These are phyloP conservation scores for Podospora didyma DNA, from an alignment of 495 filamentous ascomycete species.

Conservation along the genomic window DNA sequence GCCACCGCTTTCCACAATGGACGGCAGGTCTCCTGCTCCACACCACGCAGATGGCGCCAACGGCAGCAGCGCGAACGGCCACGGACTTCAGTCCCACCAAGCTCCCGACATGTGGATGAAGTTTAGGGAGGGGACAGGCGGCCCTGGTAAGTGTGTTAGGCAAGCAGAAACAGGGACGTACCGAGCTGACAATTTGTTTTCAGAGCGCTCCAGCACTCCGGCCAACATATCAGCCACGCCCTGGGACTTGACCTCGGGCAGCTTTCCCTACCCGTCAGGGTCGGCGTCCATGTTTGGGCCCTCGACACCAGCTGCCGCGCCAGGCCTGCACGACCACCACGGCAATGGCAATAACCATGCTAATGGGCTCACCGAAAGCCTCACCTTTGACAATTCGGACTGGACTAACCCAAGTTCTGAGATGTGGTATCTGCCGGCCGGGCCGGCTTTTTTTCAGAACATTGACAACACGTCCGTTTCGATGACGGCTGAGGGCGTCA, in stretches of 20 bases:
- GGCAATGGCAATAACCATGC: background rate
- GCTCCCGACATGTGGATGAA: constrained; percentile 23
- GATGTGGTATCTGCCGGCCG: constrained; percentile 56
- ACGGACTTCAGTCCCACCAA: constrained; percentile 14
- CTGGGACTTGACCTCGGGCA: constrained; percentile 45
- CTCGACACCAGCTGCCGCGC: constrained; percentile 39
- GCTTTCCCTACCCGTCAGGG: constrained; percentile 44
- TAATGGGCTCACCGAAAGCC: constrained; percentile 10
- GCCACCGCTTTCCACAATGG: constrained; percentile 23
- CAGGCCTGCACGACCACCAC: constrained; percentile 20
- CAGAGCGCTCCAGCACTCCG: constrained; percentile 43
- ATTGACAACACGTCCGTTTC: constrained; percentile 47
- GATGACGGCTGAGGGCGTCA: constrained; percentile 57
- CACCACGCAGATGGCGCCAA: constrained; percentile 25
- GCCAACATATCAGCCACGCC: constrained; percentile 53
- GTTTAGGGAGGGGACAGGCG: constrained; percentile 17
- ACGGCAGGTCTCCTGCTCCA: constrained; percentile 34
- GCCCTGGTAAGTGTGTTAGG: constrained; percentile 18
- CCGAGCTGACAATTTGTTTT: background rate
- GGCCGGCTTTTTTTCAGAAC: constrained; percentile 52
- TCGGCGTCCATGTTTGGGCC: constrained; percentile 43
- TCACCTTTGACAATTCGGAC: constrained; percentile 36
- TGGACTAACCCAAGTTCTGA: constrained; percentile 45
- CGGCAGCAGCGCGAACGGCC: constrained; percentile 23
- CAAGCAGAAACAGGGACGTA: no score